These are phyloP conservation scores for Cinnamomum chago DNA, from an alignment of 164 flowering plant species.

Conservation along the genomic window DNA sequence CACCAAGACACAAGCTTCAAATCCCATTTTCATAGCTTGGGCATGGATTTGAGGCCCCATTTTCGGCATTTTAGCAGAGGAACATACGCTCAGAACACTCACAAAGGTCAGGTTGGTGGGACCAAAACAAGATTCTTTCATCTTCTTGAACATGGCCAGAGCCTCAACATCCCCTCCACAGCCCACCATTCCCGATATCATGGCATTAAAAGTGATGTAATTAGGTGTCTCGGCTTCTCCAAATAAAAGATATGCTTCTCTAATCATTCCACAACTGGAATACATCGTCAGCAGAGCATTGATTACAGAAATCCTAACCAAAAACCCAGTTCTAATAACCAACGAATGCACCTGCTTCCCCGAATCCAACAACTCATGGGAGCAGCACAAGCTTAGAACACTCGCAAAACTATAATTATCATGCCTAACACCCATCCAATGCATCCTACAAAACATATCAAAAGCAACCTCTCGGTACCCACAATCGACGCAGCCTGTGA, in stretches of 20 bases:
- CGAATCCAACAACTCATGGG: constrained; percentile 27
- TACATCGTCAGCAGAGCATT: constrained; percentile 73
- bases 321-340: constrained; percentile 47
- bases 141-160: constrained; percentile 39
- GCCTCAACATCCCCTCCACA: constrained; percentile 46
- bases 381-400: constrained; percentile 53
- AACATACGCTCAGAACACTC: constrained; percentile 54
- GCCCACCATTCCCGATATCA: constrained; percentile 65
- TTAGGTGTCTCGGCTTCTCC: constrained; percentile 36
- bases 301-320: constrained; percentile 43
- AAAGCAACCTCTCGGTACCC: constrained; percentile 37
- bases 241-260: constrained; percentile 46
- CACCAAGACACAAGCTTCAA: constrained; percentile 41
- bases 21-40: constrained; percentile 48
- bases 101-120: constrained; percentile 69
- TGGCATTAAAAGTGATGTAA: constrained; percentile 60
- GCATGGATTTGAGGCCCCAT: constrained; percentile 47
- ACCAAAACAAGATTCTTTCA: constrained; percentile 34
- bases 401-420: constrained; percentile 62
- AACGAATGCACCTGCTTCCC: constrained; percentile 62
- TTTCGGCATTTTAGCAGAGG: constrained; percentile 14
- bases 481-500: constrained; percentile 58
- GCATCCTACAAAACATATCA: constrained; percentile 53
- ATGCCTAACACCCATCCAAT: constrained; percentile 35
- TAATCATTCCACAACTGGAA: constrained; percentile 34